Evolutionary conservation across 768 basidiomycete genomes (phyloP).

Genomic region (Pilatotrama ljubarskyi): DNA sequence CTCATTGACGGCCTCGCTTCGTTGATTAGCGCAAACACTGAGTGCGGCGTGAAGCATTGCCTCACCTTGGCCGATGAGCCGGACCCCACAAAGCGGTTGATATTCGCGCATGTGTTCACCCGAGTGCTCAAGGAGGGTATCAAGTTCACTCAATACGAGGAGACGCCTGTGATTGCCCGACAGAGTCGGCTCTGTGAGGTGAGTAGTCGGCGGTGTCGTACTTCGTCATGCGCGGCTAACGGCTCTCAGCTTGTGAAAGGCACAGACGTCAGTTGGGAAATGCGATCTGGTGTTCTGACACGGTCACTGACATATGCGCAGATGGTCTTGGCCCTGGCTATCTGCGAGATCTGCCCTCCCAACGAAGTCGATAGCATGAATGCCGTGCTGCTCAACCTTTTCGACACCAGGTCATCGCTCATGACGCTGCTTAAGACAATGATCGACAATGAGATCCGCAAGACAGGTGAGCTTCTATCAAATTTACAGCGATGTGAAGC

Average conservation of each 20-base stretch:
- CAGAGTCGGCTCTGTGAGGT: slow-evolving; percentile 39
- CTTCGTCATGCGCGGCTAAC: neutral
- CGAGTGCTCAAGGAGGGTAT: slow-evolving; percentile 79
- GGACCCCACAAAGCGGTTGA: slow-evolving; percentile 67
- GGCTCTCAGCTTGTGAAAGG: slow-evolving; percentile 63
- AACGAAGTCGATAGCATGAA: slow-evolving; percentile 82
- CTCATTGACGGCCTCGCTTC: slow-evolving; percentile 81
- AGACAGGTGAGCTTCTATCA: slow-evolving; percentile 54
- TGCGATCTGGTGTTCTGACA: neutral
- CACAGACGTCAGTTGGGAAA: slow-evolving; percentile 55
- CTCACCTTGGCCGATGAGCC: slow-evolving; percentile 74
- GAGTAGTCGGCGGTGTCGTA: neutral
- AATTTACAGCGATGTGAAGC: too few species aligned
- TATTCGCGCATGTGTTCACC: slow-evolving; percentile 85
- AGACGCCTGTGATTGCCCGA: slow-evolving; percentile 25
- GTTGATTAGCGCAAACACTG: slow-evolving; percentile 80
- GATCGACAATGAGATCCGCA: slow-evolving; percentile 81
- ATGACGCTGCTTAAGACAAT: slow-evolving; percentile 77
- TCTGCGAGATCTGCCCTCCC: slow-evolving; percentile 84
- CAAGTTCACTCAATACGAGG: slow-evolving; percentile 66
- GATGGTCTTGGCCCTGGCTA: slow-evolving; percentile 80
- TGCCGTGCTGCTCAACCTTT: slow-evolving; percentile 81
- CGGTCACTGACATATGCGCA: slow-evolving; percentile 27
- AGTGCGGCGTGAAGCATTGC: slow-evolving; percentile 88
- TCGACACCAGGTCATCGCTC: slow-evolving; percentile 73